Percentiles rank a stretch among this genome's conserved stretches.
These are phyloP conservation scores for Aspergillus kassunensis DNA, from an alignment of 495 filamentous ascomycete species.

Conservation along the genomic window DNA sequence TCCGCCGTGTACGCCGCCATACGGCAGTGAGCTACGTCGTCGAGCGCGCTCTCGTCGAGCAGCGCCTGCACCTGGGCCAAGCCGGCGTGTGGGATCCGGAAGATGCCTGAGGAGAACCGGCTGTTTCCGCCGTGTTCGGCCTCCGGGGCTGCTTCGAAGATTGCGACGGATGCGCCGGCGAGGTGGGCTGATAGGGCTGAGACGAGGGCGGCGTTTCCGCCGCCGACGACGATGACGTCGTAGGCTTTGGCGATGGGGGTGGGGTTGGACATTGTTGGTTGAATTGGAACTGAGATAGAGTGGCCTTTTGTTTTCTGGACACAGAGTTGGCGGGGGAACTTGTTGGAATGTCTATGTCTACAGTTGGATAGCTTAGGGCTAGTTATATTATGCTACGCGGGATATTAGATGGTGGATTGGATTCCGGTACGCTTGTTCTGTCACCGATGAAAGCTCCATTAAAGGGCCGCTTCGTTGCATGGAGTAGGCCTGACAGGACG, in stretches of 20 bases:
- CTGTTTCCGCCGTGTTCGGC: slow-evolving; percentile 7
- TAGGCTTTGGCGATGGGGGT: neutral
- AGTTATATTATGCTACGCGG: no score
- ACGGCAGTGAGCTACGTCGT: slow-evolving; percentile 1
- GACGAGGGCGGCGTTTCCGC: slow-evolving; percentile 6
- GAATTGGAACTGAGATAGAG: no score
- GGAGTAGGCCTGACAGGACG: no score
- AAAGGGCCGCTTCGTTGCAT: no score
- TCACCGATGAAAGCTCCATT: no score
- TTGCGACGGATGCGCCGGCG: slow-evolving; percentile 1
- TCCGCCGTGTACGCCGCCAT: slow-evolving; percentile 5
- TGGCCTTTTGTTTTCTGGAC: no score
- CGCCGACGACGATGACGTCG: slow-evolving; percentile 7
- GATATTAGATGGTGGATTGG: no score
- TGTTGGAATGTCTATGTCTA: no score
- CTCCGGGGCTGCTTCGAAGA: slow-evolving; percentile 4
- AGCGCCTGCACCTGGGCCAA: neutral
- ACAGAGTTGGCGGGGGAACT: no score
- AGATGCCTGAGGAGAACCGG: slow-evolving; percentile 8
- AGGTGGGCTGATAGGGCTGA: slow-evolving; percentile 2
- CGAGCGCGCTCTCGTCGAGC: neutral
- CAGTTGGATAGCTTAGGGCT: no score
- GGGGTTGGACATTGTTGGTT: no score
- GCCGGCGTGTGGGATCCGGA: slow-evolving; percentile 6
- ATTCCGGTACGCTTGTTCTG: no score